Base-by-base conservation (phyloP, 805 yeast species). In the Lipomyces chichibuensis region DNA sequence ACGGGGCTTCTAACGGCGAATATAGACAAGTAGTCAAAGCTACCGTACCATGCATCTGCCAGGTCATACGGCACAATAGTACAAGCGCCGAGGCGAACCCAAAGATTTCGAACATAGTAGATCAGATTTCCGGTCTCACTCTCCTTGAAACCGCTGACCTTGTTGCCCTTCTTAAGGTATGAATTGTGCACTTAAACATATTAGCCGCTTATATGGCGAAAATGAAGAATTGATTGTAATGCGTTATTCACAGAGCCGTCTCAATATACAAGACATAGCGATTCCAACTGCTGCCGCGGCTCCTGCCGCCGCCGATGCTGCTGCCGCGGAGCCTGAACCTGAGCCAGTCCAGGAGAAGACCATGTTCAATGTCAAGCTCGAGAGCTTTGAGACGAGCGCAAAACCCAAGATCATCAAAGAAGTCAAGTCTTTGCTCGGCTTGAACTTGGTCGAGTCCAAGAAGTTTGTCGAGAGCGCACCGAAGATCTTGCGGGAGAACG, bases 381-480 rank as follows among this genome's bases (percentile, higher is more conserved):
- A 94, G 79, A 85, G 94, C 54, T 93, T 95, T 75, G 99, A 95
- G 75, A 87, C 98, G 67, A 93, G 92, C 82, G 81, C 96, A 66
- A 95, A 95, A 84, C 97, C 99, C 68, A 95, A 95, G 89, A 87
- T 95, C 79, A 95, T 95, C 79, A 95, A 95, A 84, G 99, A 95
- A 82, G 96, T 95, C 74, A 95, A 95, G 84, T 84, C 89, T 69
- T 83, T 94, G 77, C 85, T 95, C 76, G 97, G 97, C 17, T 84
- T 95, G 75, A 91, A 97, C 6, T 85, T 95, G 74, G 99, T 95
- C 69, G 98, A 95, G 79, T 91, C 98, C 70, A 95, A 95, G 88
- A 95, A 95, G 83, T 91, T 95, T 73, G 99, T 95, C 66, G 99
- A 95, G 84, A 82, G 92, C 75, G 98, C 99, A 69, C 99, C 99